Conservation (phyloP, 2,329 filamentous ascomycete genomes). For the Aspergillus carbonarius region DNA sequence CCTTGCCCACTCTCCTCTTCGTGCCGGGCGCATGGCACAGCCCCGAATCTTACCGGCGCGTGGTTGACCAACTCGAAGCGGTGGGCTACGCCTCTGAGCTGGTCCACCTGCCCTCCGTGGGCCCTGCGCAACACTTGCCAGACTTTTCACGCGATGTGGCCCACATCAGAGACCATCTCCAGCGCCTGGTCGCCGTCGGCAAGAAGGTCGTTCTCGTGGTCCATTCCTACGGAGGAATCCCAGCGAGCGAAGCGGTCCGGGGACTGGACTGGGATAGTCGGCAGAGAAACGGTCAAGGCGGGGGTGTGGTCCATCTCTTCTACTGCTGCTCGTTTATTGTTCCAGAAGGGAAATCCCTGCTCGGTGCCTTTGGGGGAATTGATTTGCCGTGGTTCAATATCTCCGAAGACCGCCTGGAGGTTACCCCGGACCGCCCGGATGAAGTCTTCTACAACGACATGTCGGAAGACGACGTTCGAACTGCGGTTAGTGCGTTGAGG, state of each 20-base stretch:
- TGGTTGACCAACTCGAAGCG: background rate
- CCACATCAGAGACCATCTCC: background rate
- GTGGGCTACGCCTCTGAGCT: background rate
- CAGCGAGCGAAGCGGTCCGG: background rate
- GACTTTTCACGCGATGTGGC: background rate
- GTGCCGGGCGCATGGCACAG: slow-evolving; percentile 11
- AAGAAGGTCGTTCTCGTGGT: slow-evolving; percentile 1
- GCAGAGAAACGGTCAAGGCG: background rate
- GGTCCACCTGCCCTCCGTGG: slow-evolving; percentile 2
- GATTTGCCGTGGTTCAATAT: slow-evolving; percentile 3
- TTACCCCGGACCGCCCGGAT: background rate
- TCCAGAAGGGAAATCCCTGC: background rate
- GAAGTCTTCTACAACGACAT: slow-evolving; percentile 7
- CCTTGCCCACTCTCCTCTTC: background rate
- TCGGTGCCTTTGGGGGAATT: background rate
- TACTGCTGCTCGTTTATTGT: slow-evolving; percentile 2
- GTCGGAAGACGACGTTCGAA: background rate
- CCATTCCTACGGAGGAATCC: slow-evolving; percentile 8
- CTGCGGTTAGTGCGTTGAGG: background rate
- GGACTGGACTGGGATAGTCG: background rate
- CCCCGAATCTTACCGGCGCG: background rate
- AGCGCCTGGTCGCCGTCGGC: background rate
- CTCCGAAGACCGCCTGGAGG: background rate
- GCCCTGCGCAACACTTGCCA: background rate
- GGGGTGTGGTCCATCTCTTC: background rate